These are phyloP conservation scores for Epichloe sp. DNA, from an alignment of 2,329 filamentous ascomycete species.

Conservation along the genomic window DNA sequence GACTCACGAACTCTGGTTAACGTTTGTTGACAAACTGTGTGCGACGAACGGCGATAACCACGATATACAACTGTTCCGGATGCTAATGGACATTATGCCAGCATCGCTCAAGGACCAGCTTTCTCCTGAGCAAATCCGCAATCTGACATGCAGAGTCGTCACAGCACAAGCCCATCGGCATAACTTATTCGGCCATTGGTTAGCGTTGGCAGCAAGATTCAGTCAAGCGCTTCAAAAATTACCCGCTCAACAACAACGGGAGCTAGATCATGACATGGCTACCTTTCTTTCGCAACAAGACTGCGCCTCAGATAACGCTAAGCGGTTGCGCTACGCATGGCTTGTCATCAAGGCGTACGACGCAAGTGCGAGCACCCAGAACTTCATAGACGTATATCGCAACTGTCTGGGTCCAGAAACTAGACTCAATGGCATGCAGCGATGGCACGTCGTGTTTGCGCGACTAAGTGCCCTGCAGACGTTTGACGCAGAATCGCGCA, in stretches of 20 bases:
- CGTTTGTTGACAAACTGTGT: conserved; percentile 7
- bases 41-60: conserved; percentile 4
- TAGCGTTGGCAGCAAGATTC: conserved; percentile 8
- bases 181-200: conserved; percentile 9
- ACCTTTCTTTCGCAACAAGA: conserved; percentile 7
- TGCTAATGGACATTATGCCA: conserved; percentile 10
- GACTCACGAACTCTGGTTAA: conserved; percentile 10
- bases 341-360: conserved; percentile 11
- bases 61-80: conserved; percentile 10
- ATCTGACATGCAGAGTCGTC: conserved; percentile 7
- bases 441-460: conserved; percentile 12
- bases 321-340: conserved; percentile 11
- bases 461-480: conserved; percentile 6
- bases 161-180: conserved; percentile 10
- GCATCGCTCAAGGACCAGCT: conserved; percentile 7
- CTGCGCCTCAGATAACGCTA: not conserved
- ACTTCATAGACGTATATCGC: conserved; percentile 7
- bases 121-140: conserved; percentile 4
- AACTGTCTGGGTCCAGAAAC: not conserved
- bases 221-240: conserved; percentile 8
- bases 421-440: conserved; percentile 8
- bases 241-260: conserved; percentile 3
- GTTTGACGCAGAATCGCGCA: conserved; percentile 2
- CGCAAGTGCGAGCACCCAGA: conserved; percentile 4
- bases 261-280: conserved; percentile 6